phyloP scores from a whole-genome alignment of 108 stramenopile genomes.

The Poteriospumella lacustris region DNA sequence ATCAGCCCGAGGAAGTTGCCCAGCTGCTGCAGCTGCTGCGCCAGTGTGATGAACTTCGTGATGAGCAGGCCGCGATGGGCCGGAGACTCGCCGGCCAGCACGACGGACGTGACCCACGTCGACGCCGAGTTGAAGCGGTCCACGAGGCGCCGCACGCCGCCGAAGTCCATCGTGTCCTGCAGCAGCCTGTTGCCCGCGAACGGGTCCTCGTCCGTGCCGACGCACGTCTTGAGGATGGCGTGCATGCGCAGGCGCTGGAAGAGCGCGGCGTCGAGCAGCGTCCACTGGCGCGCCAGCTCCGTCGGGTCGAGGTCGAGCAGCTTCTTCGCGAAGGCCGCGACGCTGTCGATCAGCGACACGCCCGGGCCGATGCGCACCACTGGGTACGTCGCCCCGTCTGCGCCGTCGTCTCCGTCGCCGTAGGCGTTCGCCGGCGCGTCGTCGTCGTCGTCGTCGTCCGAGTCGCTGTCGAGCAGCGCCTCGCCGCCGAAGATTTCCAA shows the following conservation, averaged over 20 bases:
- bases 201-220: not conserved
- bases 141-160: not conserved
- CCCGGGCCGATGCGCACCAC: not conserved
- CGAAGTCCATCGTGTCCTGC: no score
- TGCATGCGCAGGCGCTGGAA: not conserved
- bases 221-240: not conserved
- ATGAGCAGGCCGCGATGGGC: not conserved
- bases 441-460: not conserved
- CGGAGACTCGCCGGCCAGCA: not conserved
- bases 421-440: no score
- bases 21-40: not conserved
- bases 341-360: not conserved
- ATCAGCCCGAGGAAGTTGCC: not conserved
- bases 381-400: not conserved
- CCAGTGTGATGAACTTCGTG: not conserved
- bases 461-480: not conserved
- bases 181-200: not conserved
- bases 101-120: not conserved
- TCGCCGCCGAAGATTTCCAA: not conserved
- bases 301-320: not conserved
- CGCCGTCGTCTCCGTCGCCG: not conserved
- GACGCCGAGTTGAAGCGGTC: constrained; percentile 10
- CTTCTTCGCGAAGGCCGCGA: not conserved
- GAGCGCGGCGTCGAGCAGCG: not conserved
- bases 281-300: constrained; percentile 15